A percentile compares a stretch with the other conserved stretches of the same genome.
Conservation (phyloP, 2,329 filamentous ascomycete genomes). For the Calonectria montana region DNA sequence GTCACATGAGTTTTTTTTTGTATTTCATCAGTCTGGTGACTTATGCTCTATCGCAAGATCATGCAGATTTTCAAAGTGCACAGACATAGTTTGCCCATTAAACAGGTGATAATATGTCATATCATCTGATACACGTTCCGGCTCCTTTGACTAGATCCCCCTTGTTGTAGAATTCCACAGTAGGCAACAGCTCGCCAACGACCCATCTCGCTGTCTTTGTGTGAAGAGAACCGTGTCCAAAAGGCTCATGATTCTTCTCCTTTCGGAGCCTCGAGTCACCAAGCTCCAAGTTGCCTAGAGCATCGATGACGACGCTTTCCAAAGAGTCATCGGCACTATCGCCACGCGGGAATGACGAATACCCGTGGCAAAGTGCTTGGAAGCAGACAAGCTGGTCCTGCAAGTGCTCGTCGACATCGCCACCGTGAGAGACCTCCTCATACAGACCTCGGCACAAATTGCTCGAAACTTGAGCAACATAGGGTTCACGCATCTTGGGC, state of each 20-base stretch:
- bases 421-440: conserved; percentile 56
- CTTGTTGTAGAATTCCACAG: conserved; percentile 61
- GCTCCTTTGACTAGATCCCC: conserved; percentile 62
- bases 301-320: conserved; percentile 39
- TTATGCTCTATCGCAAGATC: neutral
- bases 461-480: conserved; percentile 55
- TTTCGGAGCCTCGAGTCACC: conserved; percentile 46
- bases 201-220: conserved; percentile 72
- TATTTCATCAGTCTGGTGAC: too few relatives aligned
- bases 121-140: conserved; percentile 37
- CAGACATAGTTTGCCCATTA: neutral
- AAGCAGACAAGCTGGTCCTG: conserved; percentile 73
- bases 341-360: conserved; percentile 57
- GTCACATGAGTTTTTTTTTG: neutral
- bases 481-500: conserved; percentile 39
- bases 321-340: conserved; percentile 28
- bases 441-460: conserved; percentile 59
- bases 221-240: conserved; percentile 68
- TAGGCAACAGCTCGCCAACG: conserved; percentile 61
- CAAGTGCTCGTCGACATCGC: conserved; percentile 66
- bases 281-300: conserved; percentile 44
- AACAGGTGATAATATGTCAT: neutral
- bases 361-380: conserved; percentile 66
- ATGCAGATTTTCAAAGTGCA: neutral
- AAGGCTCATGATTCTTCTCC: conserved; percentile 61